These are phyloP conservation scores for Passalora sequoiae DNA, from an alignment of 2,329 filamentous ascomycete species.

Conservation along the genomic window DNA sequence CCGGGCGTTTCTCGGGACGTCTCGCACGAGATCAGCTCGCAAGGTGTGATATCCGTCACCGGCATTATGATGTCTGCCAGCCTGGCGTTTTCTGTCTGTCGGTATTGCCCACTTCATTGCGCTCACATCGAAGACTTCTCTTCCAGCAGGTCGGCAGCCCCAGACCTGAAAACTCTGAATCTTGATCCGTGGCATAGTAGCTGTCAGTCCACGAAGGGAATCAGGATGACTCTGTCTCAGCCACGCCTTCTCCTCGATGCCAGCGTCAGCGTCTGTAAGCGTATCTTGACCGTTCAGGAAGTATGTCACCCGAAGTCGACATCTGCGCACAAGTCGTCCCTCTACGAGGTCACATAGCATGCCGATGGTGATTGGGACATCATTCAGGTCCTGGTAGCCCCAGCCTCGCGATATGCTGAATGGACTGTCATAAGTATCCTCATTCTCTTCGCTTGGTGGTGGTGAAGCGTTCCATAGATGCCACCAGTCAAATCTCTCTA, in stretches of 20 bases:
- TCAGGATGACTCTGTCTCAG: neutral
- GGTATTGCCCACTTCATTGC: neutral
- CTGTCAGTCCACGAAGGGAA: too few species aligned
- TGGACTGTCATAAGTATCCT: neutral
- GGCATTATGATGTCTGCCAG: neutral
- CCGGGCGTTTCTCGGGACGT: too few species aligned
- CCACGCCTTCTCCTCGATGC: neutral
- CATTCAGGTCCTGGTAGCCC: neutral
- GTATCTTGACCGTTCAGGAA: neutral
- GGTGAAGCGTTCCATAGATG: conserved; percentile 11
- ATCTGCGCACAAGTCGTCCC: neutral
- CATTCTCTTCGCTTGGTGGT: neutral
- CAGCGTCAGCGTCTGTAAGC: neutral
- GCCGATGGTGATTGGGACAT: neutral
- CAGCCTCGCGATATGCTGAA: neutral
- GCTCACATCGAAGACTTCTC: neutral
- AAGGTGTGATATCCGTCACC: neutral
- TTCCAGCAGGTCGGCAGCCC: neutral
- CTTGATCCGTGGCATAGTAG: neutral
- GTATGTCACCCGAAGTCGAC: neutral
- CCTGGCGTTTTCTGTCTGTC: neutral
- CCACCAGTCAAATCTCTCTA: conserved; percentile 13
- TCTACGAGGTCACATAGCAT: neutral
- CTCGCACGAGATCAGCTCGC: neutral
- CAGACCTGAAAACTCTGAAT: conserved; percentile 1